Percentiles rank a stretch among this genome's conserved stretches.
phyloP scores from a whole-genome alignment of 2,329 filamentous ascomycete genomes.

The Hypoxylon sp. region DNA sequence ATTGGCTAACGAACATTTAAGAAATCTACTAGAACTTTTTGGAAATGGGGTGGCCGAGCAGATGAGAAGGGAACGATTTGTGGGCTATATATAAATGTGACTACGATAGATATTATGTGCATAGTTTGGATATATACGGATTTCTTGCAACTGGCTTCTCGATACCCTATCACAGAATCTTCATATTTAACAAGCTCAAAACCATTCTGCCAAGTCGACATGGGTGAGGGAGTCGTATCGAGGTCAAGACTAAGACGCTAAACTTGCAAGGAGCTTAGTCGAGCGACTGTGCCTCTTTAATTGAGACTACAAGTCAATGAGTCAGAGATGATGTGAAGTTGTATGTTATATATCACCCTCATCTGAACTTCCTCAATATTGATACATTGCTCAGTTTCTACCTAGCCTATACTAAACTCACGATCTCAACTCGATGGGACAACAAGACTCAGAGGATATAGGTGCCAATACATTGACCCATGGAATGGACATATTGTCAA shows the following conservation, averaged over 20 bases:
- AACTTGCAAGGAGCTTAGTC: conserved; percentile 16
- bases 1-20: conserved; percentile 47
- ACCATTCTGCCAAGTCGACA: background rate
- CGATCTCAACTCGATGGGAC: background rate
- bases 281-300: conserved; percentile 12
- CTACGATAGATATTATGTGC: background rate
- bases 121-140: background rate
- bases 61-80: conserved; percentile 22
- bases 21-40: conserved; percentile 49
- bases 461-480: background rate
- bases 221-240: conserved; percentile 8
- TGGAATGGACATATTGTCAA: background rate
- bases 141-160: background rate
- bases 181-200: background rate
- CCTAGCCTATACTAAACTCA: background rate
- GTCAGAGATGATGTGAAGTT: background rate
- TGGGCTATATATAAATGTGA: background rate
- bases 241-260: conserved; percentile 19
- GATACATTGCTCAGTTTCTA: background rate
- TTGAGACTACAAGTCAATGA: background rate
- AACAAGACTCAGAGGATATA: background rate
- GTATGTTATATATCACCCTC: background rate
- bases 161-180: background rate
- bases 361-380: background rate
- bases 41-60: conserved; percentile 39